Evolutionary conservation across 2,329 filamentous ascomycete species (phyloP).

Genomic region (Neophaeococcomyces aloes): DNA sequence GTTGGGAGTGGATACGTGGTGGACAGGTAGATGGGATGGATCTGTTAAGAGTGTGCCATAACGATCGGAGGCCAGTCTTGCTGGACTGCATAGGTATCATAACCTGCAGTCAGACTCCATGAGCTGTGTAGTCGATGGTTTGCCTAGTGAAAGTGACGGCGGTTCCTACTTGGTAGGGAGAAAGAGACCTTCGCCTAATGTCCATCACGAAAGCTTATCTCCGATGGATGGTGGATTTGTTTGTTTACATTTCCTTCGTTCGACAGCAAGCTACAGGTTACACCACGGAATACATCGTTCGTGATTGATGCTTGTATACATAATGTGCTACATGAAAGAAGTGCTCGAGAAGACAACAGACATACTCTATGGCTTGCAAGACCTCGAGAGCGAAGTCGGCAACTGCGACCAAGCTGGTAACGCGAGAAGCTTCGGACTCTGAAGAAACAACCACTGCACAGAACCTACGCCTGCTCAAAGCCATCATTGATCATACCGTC

Average conservation of each 20-base stretch:
- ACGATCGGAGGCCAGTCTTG: neutral
- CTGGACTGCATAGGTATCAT: constrained; percentile 6
- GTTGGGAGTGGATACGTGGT: neutral
- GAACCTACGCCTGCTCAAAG: constrained; percentile 5
- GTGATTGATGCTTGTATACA: no score
- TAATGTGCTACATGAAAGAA: no score
- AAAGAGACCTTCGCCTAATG: neutral
- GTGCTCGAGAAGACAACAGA: no score
- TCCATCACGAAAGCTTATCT: neutral
- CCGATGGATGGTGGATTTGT: no score
- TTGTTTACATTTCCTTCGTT: no score
- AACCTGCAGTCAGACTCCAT: constrained; percentile 3
- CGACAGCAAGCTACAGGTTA: no score
- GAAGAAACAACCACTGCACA: neutral
- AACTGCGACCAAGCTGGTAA: neutral
- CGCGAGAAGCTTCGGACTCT: neutral
- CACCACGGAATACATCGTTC: no score
- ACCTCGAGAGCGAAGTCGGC: neutral
- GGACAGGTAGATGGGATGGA: constrained; percentile 7
- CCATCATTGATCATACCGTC: neutral
- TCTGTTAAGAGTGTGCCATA: neutral
- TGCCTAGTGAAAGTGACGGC: neutral
- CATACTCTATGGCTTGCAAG: no score
- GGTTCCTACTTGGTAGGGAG: neutral
- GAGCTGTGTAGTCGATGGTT: neutral